phyloP scores from a whole-genome alignment of 495 filamentous ascomycete species.

The Aspergillus baeticus region DNA sequence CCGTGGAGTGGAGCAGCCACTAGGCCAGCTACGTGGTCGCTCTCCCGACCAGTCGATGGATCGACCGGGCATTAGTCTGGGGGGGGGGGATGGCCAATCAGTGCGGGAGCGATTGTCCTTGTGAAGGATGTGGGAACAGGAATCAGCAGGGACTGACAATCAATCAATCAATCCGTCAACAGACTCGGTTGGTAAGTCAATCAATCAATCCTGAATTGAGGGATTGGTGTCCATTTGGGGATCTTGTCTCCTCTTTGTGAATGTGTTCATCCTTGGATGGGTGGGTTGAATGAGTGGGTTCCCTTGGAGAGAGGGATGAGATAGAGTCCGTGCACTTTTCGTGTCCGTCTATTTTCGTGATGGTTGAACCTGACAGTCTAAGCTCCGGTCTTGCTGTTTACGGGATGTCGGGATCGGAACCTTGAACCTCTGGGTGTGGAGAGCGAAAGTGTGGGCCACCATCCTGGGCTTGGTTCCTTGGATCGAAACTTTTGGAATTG shows the following conservation, averaged over 20 bases:
- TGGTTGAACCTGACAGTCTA: too few relatives aligned
- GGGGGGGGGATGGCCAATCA: not conserved
- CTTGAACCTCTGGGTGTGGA: too few relatives aligned
- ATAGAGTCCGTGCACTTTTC: not conserved
- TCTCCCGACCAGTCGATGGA: slow-evolving; percentile 22
- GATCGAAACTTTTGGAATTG: not conserved
- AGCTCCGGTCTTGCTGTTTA: too few relatives aligned
- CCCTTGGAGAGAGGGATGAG: not conserved
- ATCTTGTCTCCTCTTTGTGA: too few relatives aligned
- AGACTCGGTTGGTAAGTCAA: too few relatives aligned
- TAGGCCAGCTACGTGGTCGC: slow-evolving; percentile 19
- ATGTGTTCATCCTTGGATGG: not conserved
- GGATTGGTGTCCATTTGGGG: too few relatives aligned
- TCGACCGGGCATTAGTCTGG: slow-evolving; percentile 8
- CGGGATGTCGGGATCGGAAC: too few relatives aligned
- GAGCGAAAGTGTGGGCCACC: too few relatives aligned
- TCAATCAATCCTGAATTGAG: not conserved
- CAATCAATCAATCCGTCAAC: not conserved
- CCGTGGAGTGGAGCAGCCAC: not conserved
- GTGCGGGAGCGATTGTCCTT: not conserved
- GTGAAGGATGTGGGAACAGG: not conserved
- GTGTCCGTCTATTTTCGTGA: too few relatives aligned
- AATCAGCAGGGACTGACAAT: too few relatives aligned
- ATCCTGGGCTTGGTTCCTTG: too few relatives aligned
- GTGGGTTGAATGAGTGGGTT: not conserved